Evolutionary conservation across 2,329 filamentous ascomycete genomes (phyloP), one percentile per base, ranked within the genome.

Genomic region (Pseudopithomyces maydicus): DNA sequence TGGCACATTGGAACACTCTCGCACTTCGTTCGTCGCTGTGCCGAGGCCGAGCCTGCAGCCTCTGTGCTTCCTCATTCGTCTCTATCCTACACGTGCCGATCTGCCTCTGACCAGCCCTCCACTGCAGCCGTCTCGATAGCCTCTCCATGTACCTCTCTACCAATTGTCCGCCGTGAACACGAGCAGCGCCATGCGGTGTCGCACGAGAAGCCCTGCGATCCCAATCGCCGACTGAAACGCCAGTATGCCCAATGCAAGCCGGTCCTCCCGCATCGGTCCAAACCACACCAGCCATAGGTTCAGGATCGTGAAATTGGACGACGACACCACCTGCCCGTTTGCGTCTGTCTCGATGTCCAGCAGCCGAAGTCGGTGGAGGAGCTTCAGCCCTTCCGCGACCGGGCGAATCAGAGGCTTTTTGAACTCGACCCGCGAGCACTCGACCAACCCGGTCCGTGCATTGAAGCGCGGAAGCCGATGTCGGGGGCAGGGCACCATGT

Each of bases 281-380:
- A 93, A 89, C 91, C 92, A 96, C 50, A 98, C 91, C 60, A 99
- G 81, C 94, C 94, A 99, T 54, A 99, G 83, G 74, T 99, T 99
- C 64, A 99, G 82, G 46, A 99, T 85, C 8, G 95, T 99, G 61
- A 99, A 84, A 76, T 99, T 99, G 63, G 87, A 92, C 19, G 88
- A 94, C 77, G 95, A 90, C 22, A 86, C 80, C 66, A 98, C 89
- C 63, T 82, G 79, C 8, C 90, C 91, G 53, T 88, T 78, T 35
- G 86, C 81, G 69, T 94, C 87, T 49, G 82, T 84, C 57, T 82
- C 85, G 41, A 97, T 79, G 45, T 85, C 83, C 53, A 97, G 74
- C 50, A 98, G 80, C 59, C 81, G 83, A 54, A 97, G 71, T 60
- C 80, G 82, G 66, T 88, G 85, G 55, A 98, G 81, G 15, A 94